These are phyloP conservation scores for Byssochlamys sp. DNA, from an alignment of 2,329 filamentous ascomycete genomes.

Conservation along the genomic window DNA sequence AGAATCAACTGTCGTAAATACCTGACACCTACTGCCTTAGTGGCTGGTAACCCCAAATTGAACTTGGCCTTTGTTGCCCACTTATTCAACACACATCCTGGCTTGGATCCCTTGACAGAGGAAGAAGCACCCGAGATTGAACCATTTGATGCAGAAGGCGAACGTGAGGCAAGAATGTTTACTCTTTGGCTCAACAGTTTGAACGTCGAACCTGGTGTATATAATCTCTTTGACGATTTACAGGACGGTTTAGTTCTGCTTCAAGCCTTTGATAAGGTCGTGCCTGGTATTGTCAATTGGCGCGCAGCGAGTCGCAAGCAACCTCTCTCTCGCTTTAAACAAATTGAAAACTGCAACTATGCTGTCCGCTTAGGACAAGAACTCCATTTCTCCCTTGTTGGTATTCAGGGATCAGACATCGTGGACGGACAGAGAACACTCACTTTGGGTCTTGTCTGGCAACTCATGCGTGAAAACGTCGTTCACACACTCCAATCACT, in stretches of 20 bases:
- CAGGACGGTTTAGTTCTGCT: conserved; percentile 77
- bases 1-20: conserved; percentile 92
- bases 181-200: conserved; percentile 96
- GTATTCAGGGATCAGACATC: conserved; percentile 94
- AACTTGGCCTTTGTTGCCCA: conserved; percentile 98
- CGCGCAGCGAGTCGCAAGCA: conserved; percentile 93
- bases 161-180: conserved; percentile 93
- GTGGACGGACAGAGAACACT: conserved; percentile 91
- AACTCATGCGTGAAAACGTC: conserved; percentile 94
- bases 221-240: conserved; percentile 93
- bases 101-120: conserved; percentile 91
- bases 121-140: conserved; percentile 96
- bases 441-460: conserved; percentile 94
- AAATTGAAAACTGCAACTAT: conserved; percentile 97
- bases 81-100: conserved; percentile 93
- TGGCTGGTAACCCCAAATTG: conserved; percentile 94
- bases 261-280: conserved; percentile 96
- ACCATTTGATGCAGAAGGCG: conserved; percentile 95
- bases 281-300: conserved; percentile 89
- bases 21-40: conserved; percentile 79
- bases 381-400: conserved; percentile 86
- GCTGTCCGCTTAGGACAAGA: conserved; percentile 92
- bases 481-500: conserved; percentile 77
- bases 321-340: conserved; percentile 84
- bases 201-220: conserved; percentile 87